Conservation (phyloP, 2,329 filamentous ascomycete species). For the Nemania abortiva region DNA sequence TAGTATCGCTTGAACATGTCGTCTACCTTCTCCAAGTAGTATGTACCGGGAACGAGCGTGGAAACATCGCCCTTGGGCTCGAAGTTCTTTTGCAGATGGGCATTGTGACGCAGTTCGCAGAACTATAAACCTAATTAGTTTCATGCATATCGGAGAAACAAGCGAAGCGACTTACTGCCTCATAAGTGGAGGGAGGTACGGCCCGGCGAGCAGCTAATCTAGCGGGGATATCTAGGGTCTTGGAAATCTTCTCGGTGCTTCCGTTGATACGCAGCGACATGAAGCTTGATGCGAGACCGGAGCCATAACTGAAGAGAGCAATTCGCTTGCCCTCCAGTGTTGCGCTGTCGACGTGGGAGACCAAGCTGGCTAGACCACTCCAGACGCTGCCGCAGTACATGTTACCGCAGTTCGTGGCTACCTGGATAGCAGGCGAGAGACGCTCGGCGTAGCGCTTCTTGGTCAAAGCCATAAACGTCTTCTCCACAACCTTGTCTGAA, state of each 20-base stretch:
- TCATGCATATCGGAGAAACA: neutral
- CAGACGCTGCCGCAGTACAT: constrained; percentile 80
- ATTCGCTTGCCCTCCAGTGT: constrained; percentile 78
- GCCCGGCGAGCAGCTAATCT: constrained; percentile 74
- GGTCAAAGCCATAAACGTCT: constrained; percentile 84
- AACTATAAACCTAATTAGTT: constrained; percentile 64
- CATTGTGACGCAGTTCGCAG: constrained; percentile 84
- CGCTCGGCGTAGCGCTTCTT: constrained; percentile 88
- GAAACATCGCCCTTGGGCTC: constrained; percentile 75
- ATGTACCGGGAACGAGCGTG: constrained; percentile 74
- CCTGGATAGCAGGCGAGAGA: constrained; percentile 78
- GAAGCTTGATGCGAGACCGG: constrained; percentile 78
- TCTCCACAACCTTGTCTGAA: constrained; percentile 85
- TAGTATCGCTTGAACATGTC: constrained; percentile 89
- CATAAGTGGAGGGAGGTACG: constrained; percentile 79
- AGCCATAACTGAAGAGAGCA: constrained; percentile 83
- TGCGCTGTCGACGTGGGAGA: constrained; percentile 73
- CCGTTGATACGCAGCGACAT: constrained; percentile 79
- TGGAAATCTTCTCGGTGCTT: constrained; percentile 74
- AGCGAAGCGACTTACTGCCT: constrained; percentile 67
- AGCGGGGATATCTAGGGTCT: constrained; percentile 76
- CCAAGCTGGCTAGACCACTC: constrained; percentile 78
- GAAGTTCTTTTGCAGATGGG: constrained; percentile 85
- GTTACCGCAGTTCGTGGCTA: constrained; percentile 80
- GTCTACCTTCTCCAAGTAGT: constrained; percentile 84